phyloP scores from a whole-genome alignment of 2,329 filamentous ascomycete species.

The Fusarium sp. region DNA sequence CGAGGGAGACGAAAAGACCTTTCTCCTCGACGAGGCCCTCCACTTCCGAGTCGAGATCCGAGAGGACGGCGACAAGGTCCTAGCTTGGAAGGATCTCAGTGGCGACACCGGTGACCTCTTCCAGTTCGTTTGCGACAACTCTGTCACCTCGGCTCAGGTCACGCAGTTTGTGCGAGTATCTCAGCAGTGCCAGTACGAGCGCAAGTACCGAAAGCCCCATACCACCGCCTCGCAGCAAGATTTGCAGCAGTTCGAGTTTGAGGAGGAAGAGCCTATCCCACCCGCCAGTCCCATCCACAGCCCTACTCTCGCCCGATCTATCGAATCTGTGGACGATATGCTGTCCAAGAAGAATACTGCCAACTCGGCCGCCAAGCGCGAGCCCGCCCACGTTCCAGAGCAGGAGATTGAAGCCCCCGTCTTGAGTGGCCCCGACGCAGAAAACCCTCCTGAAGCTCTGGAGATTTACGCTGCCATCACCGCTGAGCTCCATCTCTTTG shows the following conservation, averaged over 20 bases:
- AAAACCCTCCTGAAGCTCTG: conserved; percentile 70
- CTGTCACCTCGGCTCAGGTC: conserved; percentile 75
- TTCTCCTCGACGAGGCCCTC: conserved; percentile 91
- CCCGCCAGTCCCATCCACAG: conserved; percentile 72
- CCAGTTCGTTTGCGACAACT: conserved; percentile 93
- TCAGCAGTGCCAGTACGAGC: conserved; percentile 95
- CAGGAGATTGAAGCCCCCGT: conserved; percentile 46
- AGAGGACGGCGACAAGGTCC: conserved; percentile 82
- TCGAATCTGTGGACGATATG: conserved; percentile 68
- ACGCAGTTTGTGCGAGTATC: conserved; percentile 84
- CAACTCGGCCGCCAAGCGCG: conserved; percentile 60
- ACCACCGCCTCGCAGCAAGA: conserved; percentile 85
- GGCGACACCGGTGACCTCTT: conserved; percentile 95
- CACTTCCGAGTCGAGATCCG: conserved; percentile 88
- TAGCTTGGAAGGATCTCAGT: conserved; percentile 95
- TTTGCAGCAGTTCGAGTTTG: conserved; percentile 84
- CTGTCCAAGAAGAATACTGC: conserved; percentile 60
- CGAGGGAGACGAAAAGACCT: conserved; percentile 97
- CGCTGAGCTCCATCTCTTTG: conserved; percentile 92
- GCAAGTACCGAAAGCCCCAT: conserved; percentile 86
- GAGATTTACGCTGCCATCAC: conserved; percentile 80
- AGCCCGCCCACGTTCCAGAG: conserved; percentile 45
- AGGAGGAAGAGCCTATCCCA: conserved; percentile 70
- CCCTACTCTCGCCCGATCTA: conserved; percentile 64
- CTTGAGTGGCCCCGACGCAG: conserved; percentile 33